A percentile compares a stretch with the other conserved stretches of the same genome.
phyloP scores from a whole-genome alignment of 768 basidiomycete genomes.

The Tylopilus subfusipes region DNA sequence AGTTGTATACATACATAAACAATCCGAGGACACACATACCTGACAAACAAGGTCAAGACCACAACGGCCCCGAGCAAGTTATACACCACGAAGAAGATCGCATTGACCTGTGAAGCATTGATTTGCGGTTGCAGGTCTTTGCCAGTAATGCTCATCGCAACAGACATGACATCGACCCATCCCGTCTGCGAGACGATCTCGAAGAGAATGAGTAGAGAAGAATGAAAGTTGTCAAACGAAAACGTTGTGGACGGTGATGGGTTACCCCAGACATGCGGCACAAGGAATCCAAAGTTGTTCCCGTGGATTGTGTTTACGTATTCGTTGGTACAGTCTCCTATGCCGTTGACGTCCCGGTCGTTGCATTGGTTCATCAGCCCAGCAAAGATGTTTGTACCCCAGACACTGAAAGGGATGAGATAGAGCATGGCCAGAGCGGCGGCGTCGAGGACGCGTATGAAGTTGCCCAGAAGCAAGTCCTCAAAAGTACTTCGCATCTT shows the following conservation, averaged over 20 bases:
- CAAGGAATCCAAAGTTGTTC: slow-evolving; percentile 60
- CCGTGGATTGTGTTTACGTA: slow-evolving; percentile 62
- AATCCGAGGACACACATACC: slow-evolving; percentile 43
- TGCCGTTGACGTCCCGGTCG: slow-evolving; percentile 50
- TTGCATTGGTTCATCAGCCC: slow-evolving; percentile 87
- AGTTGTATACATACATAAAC: not conserved
- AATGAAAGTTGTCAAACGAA: slow-evolving; percentile 83
- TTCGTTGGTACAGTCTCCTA: slow-evolving; percentile 72
- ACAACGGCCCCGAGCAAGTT: slow-evolving; percentile 89
- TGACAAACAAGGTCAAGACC: slow-evolving; percentile 86
- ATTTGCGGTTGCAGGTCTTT: slow-evolving; percentile 61
- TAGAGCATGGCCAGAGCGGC: slow-evolving; percentile 85
- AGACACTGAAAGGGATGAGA: slow-evolving; percentile 89
- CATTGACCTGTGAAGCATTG: slow-evolving; percentile 76
- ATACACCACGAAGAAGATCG: slow-evolving; percentile 88
- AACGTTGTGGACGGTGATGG: slow-evolving; percentile 82
- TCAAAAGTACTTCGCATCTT: slow-evolving; percentile 85
- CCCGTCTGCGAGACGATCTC: slow-evolving; percentile 98
- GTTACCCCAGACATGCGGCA: slow-evolving; percentile 83
- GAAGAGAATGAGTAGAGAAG: slow-evolving; percentile 86
- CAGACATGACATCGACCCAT: slow-evolving; percentile 88
- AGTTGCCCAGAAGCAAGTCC: slow-evolving; percentile 82
- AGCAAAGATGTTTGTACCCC: slow-evolving; percentile 91
- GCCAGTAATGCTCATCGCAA: slow-evolving; percentile 75
- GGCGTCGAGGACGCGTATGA: slow-evolving; percentile 81